A percentile compares a stretch with the other conserved stretches of the same genome.
Evolutionary conservation across 352 stramenopile genomes (phyloP).

Genomic region (Globisporangium cederbergense): DNA sequence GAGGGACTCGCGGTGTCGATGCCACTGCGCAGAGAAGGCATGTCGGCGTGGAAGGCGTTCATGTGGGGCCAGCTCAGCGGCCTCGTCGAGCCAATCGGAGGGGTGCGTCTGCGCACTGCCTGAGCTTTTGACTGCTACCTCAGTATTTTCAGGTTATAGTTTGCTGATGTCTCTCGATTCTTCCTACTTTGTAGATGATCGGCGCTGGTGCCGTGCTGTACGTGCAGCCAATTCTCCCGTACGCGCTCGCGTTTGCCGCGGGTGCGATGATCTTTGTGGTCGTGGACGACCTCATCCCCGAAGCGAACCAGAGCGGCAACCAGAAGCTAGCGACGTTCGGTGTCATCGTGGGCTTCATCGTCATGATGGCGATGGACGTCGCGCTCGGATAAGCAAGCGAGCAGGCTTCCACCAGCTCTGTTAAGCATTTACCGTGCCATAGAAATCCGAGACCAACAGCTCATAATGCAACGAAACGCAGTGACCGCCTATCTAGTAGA

Average conservation of each 20-base stretch:
- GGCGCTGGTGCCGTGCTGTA: constrained; percentile 81
- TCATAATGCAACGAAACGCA: no score
- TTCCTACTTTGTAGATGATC: constrained; percentile 45
- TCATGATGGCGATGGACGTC: constrained; percentile 92
- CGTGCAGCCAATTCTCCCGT: constrained; percentile 86
- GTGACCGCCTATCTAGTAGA: neutral
- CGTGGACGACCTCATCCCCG: constrained; percentile 88
- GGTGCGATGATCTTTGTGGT: constrained; percentile 92
- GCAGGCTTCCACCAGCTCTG: neutral
- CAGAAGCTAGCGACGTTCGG: constrained; percentile 85
- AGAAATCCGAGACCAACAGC: neutral
- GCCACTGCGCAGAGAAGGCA: constrained; percentile 80
- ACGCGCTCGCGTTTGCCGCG: constrained; percentile 88
- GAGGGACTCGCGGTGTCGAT: constrained; percentile 88
- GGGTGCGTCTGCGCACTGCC: constrained; percentile 46
- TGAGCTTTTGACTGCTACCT: neutral
- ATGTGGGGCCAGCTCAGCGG: constrained; percentile 90
- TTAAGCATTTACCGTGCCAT: neutral
- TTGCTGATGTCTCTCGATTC: neutral
- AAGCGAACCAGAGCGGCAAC: constrained; percentile 86
- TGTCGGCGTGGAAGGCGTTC: constrained; percentile 79
- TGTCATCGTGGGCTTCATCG: constrained; percentile 87
- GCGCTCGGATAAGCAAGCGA: constrained; percentile 48
- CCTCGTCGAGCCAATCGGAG: constrained; percentile 85
- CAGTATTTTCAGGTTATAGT: neutral